Percentiles rank a stretch among this genome's conserved stretches.
These are phyloP conservation scores for Citeromyces hawaiiensis DNA, from an alignment of 1,139 yeast species.

Conservation along the genomic window DNA sequence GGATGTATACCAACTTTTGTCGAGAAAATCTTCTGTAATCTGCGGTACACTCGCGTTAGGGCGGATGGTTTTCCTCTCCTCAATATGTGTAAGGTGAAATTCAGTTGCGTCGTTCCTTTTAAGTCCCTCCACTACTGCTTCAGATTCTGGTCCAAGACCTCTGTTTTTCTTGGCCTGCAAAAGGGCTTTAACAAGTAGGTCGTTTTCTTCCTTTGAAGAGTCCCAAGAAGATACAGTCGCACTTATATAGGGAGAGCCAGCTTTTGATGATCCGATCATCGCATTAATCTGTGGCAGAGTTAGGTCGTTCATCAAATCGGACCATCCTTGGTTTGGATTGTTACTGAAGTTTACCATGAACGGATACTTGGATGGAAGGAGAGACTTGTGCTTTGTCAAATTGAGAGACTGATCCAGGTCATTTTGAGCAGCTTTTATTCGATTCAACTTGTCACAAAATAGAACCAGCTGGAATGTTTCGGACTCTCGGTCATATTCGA, in stretches of 20 bases:
- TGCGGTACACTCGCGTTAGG: slow-evolving; percentile 5
- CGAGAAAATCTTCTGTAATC: slow-evolving; percentile 10
- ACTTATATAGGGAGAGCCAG: background rate
- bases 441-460: background rate
- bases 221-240: slow-evolving; percentile 9
- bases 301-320: background rate
- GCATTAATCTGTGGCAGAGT: background rate
- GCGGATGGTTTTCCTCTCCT: slow-evolving; percentile 8
- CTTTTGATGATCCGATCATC: background rate
- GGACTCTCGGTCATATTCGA: slow-evolving; percentile 1
- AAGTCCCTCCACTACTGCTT: background rate
- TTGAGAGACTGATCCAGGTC: background rate
- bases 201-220: slow-evolving; percentile 10
- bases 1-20: slow-evolving; percentile 11
- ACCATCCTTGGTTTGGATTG: background rate
- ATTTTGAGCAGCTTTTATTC: background rate
- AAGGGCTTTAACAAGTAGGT: slow-evolving; percentile 1
- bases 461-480: slow-evolving; percentile 2
- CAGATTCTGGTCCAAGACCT: background rate
- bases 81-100: slow-evolving; percentile 8
- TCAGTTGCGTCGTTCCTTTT: background rate
- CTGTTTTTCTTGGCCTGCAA: background rate
- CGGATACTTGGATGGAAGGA: background rate
- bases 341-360: background rate
- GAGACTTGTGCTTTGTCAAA: background rate